phyloP scores from a whole-genome alignment of 352 stramenopile genomes.

The Phytophthora kernoviae region DNA sequence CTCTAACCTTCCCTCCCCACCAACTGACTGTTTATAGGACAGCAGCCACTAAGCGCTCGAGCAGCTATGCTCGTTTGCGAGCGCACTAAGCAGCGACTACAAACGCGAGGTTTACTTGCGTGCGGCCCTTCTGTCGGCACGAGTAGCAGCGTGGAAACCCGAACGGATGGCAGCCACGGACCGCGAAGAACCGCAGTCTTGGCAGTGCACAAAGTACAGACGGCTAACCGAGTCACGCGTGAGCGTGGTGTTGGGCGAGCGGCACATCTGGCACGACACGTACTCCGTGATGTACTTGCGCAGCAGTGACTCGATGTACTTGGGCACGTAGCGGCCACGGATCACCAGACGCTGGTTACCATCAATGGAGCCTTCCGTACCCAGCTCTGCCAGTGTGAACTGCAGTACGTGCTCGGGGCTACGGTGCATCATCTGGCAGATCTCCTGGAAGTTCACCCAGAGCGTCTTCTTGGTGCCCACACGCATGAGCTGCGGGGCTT shows the following conservation, averaged over 20 bases:
- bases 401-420: slow-evolving; percentile 98
- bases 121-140: slow-evolving; percentile 83
- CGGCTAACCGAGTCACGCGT: slow-evolving; percentile 96
- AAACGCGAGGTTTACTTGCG: slow-evolving; percentile 67
- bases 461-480: slow-evolving; percentile 98
- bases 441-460: slow-evolving; percentile 99
- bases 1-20: slow-evolving; percentile 25
- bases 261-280: slow-evolving; percentile 99
- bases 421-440: slow-evolving; percentile 98
- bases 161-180: slow-evolving; percentile 97
- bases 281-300: slow-evolving; percentile 99
- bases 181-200: slow-evolving; percentile 96
- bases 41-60: slow-evolving; percentile 3
- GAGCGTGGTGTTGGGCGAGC: slow-evolving; percentile 97
- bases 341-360: slow-evolving; percentile 99
- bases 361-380: slow-evolving; percentile 99
- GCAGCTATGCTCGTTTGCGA: slow-evolving; percentile 4
- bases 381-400: slow-evolving; percentile 99
- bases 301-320: slow-evolving; percentile 99
- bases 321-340: slow-evolving; percentile 96
- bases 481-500: slow-evolving; percentile 91
- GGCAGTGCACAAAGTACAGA: slow-evolving; percentile 99
- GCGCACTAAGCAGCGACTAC: slow-evolving; percentile 7
- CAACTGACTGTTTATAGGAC: slow-evolving; percentile 4
- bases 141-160: slow-evolving; percentile 97